Evolutionary conservation across 2,329 filamentous ascomycete genomes (phyloP), one percentile per base, ranked within the genome.

Genomic region (Dactylellina cionopaga): DNA sequence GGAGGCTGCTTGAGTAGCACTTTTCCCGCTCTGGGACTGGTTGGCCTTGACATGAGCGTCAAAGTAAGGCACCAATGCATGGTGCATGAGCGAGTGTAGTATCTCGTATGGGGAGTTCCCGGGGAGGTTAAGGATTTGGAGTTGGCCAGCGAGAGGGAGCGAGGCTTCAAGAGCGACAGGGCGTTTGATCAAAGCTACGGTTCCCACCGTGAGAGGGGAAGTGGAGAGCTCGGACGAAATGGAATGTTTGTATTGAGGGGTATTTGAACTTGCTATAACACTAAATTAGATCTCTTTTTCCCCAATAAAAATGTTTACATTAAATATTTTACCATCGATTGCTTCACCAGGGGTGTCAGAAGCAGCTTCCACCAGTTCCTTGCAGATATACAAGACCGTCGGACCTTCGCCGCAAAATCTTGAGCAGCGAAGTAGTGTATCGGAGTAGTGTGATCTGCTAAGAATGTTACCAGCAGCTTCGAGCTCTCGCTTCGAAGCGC

Each of bases 1-100:
- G 60, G 84, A 83, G 13, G 88, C 87, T 78, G 86, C 87, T n/a
- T 72, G 68, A 1, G 59, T 55, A n/a, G 68, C 43, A 24, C 62
- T 58, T 19, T 63, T 74, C 11, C 69, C 69, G 44, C 69, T 47
- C n/a, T 68, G 60, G 13, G 86, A 82, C 79, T 92, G 90, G 77
- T 92, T 89, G 75, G 85, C 90, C 82, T 92, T 94, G 68, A 93
- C 96, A 80, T 92, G 96, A 77, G 93, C 94, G 83, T 99, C 94
- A 80, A 99, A 99, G 81, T 97, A 98, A 37, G 96, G 95, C 77
- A 92, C 92, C 79, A 99, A 84, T 76, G 91, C 92, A 80, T 92
- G 90, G 81, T 96, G 93, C 76, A 99, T 87, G 77, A 96, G 87
- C 68, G 94, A 92, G 82, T 97, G 92, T 74, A 99, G 84, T 77